Conservation (phyloP, 306 rosid genomes). For the Cotoneaster glaucophyllus region DNA sequence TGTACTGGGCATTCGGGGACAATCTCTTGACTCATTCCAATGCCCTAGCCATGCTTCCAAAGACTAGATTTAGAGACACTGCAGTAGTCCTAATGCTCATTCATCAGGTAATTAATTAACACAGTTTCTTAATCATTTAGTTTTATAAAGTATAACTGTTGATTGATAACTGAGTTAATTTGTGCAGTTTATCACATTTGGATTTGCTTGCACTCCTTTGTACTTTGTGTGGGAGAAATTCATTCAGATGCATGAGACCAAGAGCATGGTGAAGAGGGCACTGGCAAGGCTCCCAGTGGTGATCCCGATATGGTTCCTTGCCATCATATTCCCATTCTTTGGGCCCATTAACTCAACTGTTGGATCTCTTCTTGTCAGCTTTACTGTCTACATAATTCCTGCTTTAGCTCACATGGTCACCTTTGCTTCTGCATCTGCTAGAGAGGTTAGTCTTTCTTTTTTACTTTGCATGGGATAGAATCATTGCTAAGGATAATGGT, state of each 20-base stretch:
- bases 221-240: constrained; percentile 99
- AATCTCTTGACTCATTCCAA: constrained; percentile 80
- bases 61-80: constrained; percentile 59
- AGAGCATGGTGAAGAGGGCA: constrained; percentile 77
- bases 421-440: constrained; percentile 68
- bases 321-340: constrained; percentile 92
- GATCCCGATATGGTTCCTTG: constrained; percentile 94
- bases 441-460: constrained; percentile 52
- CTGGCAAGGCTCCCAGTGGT: constrained; percentile 84
- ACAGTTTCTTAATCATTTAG: background rate
- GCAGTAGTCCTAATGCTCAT: constrained; percentile 96
- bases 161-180: background rate
- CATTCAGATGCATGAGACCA: constrained; percentile 73
- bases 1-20: constrained; percentile 97
- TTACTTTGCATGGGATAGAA: background rate
- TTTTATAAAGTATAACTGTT: background rate
- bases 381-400: constrained; percentile 98
- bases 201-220: constrained; percentile 96
- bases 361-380: constrained; percentile 96
- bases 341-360: constrained; percentile 96
- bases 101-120: constrained; percentile 57
- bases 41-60: constrained; percentile 86
- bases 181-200: constrained; percentile 89
- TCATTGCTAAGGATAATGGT: background rate
- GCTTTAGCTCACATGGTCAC: constrained; percentile 92